These are phyloP conservation scores for Stemphylium lycopersici DNA, from an alignment of 2,329 filamentous ascomycete genomes.

Conservation along the genomic window DNA sequence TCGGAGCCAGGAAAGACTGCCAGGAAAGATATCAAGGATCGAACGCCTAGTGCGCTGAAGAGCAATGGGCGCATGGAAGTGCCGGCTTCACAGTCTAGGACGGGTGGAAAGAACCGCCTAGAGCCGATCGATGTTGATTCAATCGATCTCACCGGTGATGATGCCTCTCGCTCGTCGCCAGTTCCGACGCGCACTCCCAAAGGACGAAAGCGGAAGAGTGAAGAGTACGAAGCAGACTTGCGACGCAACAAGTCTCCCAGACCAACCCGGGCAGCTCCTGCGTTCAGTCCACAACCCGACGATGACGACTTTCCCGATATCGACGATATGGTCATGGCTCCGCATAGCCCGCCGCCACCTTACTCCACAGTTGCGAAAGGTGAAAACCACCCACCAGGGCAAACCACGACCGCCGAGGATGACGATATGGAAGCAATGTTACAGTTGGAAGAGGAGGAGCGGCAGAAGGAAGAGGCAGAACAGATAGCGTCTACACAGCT, in stretches of 20 bases:
- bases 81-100: constrained; percentile 8
- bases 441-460: constrained; percentile 23
- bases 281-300: constrained; percentile 22
- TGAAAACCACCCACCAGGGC: constrained; percentile 2
- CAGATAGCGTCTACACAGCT: constrained; percentile 12
- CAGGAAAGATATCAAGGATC: constrained; percentile 4
- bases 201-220: constrained; percentile 55
- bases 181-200: constrained; percentile 22
- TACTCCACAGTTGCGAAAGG: constrained; percentile 51
- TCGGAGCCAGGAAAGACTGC: not conserved
- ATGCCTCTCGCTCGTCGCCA: constrained; percentile 25
- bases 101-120: constrained; percentile 12
- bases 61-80: constrained; percentile 13
- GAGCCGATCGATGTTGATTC: constrained; percentile 36
- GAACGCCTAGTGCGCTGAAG: not conserved
- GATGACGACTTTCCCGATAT: constrained; percentile 47
- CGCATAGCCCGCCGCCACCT: constrained; percentile 46
- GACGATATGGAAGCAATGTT: constrained; percentile 20
- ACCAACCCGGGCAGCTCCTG: constrained; percentile 16
- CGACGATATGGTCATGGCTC: constrained; percentile 40
- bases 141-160: constrained; percentile 47
- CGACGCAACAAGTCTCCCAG: constrained; percentile 24
- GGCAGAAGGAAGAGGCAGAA: constrained; percentile 11
- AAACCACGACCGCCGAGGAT: constrained; percentile 1
- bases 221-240: constrained; percentile 48